A percentile compares a stretch with the other conserved stretches of the same genome.
Conservation (phyloP, 306 rosid genomes). For the Cicer arietinum region DNA sequence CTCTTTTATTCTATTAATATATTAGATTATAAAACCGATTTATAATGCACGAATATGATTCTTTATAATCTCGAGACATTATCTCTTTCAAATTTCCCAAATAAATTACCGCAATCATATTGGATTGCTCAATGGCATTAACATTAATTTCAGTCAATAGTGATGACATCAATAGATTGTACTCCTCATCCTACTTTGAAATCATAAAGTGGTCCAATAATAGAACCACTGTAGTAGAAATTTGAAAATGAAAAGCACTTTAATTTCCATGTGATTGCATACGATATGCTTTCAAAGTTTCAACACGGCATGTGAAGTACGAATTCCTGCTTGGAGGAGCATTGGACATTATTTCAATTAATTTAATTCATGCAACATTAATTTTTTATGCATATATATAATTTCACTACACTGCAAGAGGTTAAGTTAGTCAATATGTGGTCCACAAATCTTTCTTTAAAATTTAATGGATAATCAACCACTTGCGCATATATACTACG, state of each 20-base stretch:
- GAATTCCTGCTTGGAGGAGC: constrained; percentile 25
- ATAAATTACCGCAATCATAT: not conserved
- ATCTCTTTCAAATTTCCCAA: too few relatives aligned
- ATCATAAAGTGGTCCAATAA: constrained; percentile 41
- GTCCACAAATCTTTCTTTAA: not conserved
- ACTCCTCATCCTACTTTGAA: constrained; percentile 12
- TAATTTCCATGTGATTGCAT: constrained; percentile 43
- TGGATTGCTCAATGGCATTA: not conserved
- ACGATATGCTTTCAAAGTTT: constrained; percentile 43
- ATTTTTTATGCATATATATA: not conserved
- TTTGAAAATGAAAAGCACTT: constrained; percentile 33
- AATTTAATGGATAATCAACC: constrained; percentile 14
- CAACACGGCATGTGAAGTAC: constrained; percentile 46
- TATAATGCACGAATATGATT: too few relatives aligned
- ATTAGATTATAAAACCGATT: too few relatives aligned
- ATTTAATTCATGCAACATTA: not conserved
- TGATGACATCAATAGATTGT: constrained; percentile 26
- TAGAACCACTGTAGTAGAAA: constrained; percentile 31
- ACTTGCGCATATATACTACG: not conserved
- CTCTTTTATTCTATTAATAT: too few relatives aligned
- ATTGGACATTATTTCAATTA: constrained; percentile 21
- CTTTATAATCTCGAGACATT: too few relatives aligned
- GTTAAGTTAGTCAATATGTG: not conserved
- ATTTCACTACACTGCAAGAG: not conserved
- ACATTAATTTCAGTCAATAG: not conserved